phyloP scores from a whole-genome alignment of 345 rosid genomes.

The Passiflora organensis region DNA sequence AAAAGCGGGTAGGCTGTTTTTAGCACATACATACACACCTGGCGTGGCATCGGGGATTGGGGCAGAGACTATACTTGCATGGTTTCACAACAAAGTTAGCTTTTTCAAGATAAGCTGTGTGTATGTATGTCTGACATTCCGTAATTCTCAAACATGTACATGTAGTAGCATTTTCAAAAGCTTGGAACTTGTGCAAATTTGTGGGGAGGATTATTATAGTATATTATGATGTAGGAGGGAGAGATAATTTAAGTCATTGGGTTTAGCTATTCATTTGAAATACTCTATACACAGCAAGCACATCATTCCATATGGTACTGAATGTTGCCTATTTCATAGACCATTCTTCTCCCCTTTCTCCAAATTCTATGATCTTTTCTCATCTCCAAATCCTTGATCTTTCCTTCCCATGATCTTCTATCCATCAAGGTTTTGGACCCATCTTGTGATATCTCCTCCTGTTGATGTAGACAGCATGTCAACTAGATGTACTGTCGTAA shows the following conservation, averaged over 20 bases:
- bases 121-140: constrained; percentile 52
- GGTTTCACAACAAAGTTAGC: neutral
- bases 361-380: constrained; percentile 39
- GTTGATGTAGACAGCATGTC: neutral
- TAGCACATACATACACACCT: neutral
- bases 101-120: neutral
- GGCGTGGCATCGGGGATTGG: constrained; percentile 7
- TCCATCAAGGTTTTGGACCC: too few relatives aligned
- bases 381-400: neutral
- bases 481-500: neutral
- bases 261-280: constrained; percentile 10
- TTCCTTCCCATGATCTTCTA: too few relatives aligned
- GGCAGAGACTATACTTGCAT: neutral
- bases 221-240: neutral
- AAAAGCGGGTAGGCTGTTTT: constrained; percentile 10
- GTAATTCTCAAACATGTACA: constrained; percentile 43
- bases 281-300: constrained; percentile 22
- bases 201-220: neutral
- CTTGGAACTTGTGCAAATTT: constrained; percentile 25
- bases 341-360: constrained; percentile 58
- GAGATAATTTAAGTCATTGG: constrained; percentile 10
- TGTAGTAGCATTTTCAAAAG: constrained; percentile 14
- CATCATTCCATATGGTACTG: constrained; percentile 41
- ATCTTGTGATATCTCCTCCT: neutral
- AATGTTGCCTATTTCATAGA: constrained; percentile 62